Percentiles rank a stretch among this genome's conserved stretches.
These are phyloP conservation scores for Metschnikowia cerradonensis DNA, from an alignment of 805 yeast species.

Conservation along the genomic window DNA sequence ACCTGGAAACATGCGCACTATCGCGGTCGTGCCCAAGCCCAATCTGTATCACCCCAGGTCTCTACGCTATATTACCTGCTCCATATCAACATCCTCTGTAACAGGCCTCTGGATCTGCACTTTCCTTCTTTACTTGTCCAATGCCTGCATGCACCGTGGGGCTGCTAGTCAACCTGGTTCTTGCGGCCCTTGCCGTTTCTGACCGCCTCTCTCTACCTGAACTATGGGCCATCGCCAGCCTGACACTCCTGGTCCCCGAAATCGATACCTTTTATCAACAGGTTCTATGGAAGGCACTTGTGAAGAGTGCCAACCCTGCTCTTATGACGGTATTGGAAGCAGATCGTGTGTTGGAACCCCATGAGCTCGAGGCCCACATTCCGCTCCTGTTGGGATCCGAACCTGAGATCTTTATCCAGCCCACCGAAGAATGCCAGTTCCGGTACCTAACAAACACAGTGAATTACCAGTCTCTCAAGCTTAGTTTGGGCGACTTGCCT, in stretches of 20 bases:
- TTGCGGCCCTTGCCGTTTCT: constrained; percentile 15
- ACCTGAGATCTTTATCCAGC: constrained; percentile 22
- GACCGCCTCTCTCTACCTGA: constrained; percentile 13
- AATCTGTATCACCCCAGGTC: background rate
- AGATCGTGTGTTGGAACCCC: background rate
- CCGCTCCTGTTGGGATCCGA: constrained; percentile 10
- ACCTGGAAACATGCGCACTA: background rate
- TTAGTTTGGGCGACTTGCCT: constrained; percentile 48
- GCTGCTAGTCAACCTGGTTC: constrained; percentile 12
- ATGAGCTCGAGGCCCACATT: background rate
- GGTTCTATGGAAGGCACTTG: constrained; percentile 39
- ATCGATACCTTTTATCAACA: constrained; percentile 36
- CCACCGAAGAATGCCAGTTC: constrained; percentile 57
- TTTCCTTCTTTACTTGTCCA: background rate
- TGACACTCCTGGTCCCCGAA: constrained; percentile 1
- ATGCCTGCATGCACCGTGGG: constrained; percentile 19
- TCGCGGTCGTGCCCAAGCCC: constrained; percentile 1
- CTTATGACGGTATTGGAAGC: constrained; percentile 15
- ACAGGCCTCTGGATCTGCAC: background rate
- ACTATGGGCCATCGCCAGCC: constrained; percentile 12
- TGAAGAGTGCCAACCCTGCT: constrained; percentile 17
- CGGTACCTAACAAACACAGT: constrained; percentile 49
- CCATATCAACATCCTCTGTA: too few species aligned
- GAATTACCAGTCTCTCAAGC: constrained; percentile 43
- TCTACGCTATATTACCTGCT: background rate